Evolutionary conservation across 108 stramenopile genomes (phyloP), one percentile per base, ranked within the genome.

Genomic region (Chaetoceros muelleri): DNA sequence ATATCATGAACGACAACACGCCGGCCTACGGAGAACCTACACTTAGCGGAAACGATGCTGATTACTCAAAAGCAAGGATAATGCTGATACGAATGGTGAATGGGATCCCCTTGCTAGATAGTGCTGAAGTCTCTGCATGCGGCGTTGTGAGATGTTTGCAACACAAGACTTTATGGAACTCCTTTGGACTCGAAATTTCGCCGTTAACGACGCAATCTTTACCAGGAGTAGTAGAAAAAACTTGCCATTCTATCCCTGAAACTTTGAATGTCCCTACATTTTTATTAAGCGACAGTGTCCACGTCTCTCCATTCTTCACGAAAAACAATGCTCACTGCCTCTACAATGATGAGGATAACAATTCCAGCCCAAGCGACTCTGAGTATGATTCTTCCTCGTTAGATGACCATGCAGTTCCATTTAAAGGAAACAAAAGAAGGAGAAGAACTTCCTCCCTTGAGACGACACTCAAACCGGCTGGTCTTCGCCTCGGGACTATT

Each of bases 31-130:
- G n/a, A n/a, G n/a, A n/a, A n/a, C n/a, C n/a, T n/a, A n/a, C n/a
- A n/a, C n/a, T n/a, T n/a, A 13, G 19, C 21, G 26, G 24, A 26
- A 22, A 54, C 23, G 2, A 21, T 17, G 28, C 26, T 40, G 28
- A 54, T 19, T 44, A 56, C 2, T 30, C 57, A 18, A 34, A 64
- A 17, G 82, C 84, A 44, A 68, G 48, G 46, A 58, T 92, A 50
- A 66, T 65, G 24, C 28, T 92, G 16, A 68, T 92, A 18, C 77
- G 90, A 2, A 85, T 92, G 80, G 90, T 92, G 22, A 92, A 92
- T 60, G 65, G 70, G 16, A 77, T 87, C 31, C 90, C 90, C 30
- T 58, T 92, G 29, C 73, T 92, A 22, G 90, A 92, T 53, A 70
- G 84, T 25, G 77, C 82, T 22, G 85, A 92, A 68, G 79, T 78